Conservation (phyloP, 2,329 filamentous ascomycete genomes). For the Fusarium phyllophilum region DNA sequence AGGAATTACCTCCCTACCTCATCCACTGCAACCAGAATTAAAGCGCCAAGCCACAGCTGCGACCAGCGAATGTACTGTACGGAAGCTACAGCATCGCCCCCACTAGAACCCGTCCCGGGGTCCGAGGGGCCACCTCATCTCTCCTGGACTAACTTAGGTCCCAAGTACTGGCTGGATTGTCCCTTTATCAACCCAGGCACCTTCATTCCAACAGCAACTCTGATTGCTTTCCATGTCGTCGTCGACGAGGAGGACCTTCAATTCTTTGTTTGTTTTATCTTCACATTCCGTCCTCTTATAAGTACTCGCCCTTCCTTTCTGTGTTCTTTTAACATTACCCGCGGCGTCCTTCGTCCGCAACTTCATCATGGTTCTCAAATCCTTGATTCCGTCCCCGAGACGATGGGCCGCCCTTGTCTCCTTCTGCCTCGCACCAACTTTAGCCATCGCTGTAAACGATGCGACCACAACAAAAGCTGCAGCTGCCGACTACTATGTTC, state of each 20-base stretch:
- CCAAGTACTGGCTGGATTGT: neutral
- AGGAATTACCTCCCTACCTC: slow-evolving; percentile 13
- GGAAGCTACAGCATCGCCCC: slow-evolving; percentile 20
- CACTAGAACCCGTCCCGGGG: slow-evolving; percentile 30
- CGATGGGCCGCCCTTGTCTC: slow-evolving; percentile 48
- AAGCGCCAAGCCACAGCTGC: slow-evolving; percentile 18
- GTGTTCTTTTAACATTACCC: slow-evolving; percentile 7
- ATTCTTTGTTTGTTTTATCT: slow-evolving; percentile 7
- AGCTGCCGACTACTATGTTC: slow-evolving; percentile 87
- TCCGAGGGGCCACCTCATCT: slow-evolving; percentile 37
- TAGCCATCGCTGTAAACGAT: slow-evolving; percentile 45
- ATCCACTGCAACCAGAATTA: slow-evolving; percentile 16
- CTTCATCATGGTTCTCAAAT: slow-evolving; percentile 42
- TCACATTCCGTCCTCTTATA: slow-evolving; percentile 8
- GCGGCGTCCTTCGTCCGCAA: slow-evolving; percentile 35
- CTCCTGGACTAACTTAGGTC: slow-evolving; percentile 8
- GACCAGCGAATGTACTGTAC: slow-evolving; percentile 5
- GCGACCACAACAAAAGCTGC: slow-evolving; percentile 41
- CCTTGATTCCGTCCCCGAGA: slow-evolving; percentile 38
- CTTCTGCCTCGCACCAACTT: slow-evolving; percentile 56
- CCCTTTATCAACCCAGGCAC: slow-evolving; percentile 20
- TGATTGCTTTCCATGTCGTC: slow-evolving; percentile 20
- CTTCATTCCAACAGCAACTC: slow-evolving; percentile 32
- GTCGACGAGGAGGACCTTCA: neutral
- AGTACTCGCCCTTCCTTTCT: slow-evolving; percentile 6